A percentile compares a stretch with the other conserved stretches of the same genome.
phyloP scores from a whole-genome alignment of 2,329 filamentous ascomycete genomes.

The Colletotrichum salicis region DNA sequence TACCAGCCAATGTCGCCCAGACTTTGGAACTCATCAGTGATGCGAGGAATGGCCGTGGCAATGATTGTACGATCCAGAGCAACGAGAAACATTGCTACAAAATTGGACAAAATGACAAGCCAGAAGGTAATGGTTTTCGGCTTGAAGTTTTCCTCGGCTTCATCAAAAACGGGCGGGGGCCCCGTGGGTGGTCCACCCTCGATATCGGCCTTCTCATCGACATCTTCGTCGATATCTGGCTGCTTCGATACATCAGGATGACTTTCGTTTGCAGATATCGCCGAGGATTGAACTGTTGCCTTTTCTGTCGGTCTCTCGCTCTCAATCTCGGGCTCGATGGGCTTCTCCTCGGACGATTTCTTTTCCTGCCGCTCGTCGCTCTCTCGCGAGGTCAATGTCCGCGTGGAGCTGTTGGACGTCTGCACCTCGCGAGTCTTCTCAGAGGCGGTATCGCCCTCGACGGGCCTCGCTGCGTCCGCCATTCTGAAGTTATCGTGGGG shows the following conservation, averaged over 20 bases:
- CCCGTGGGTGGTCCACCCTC: slow-evolving; percentile 1
- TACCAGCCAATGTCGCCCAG: slow-evolving; percentile 74
- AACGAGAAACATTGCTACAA: slow-evolving; percentile 66
- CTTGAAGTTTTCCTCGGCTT: slow-evolving; percentile 54
- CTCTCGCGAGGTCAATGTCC: slow-evolving; percentile 26
- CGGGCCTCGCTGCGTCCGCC: slow-evolving; percentile 10
- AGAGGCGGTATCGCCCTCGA: slow-evolving; percentile 3
- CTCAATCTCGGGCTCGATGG: not conserved
- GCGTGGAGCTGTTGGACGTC: slow-evolving; percentile 27
- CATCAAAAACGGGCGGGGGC: slow-evolving; percentile 14
- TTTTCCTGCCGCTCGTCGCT: slow-evolving; percentile 23
- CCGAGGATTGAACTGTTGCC: slow-evolving; percentile 5
- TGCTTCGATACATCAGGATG: slow-evolving; percentile 17
- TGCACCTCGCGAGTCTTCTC: slow-evolving; percentile 4
- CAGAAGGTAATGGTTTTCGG: slow-evolving; percentile 66
- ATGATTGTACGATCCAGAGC: slow-evolving; percentile 69
- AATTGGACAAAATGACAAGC: slow-evolving; percentile 64
- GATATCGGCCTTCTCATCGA: slow-evolving; percentile 27
- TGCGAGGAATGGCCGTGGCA: slow-evolving; percentile 63
- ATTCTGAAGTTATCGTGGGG: slow-evolving; percentile 2
- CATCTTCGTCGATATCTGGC: slow-evolving; percentile 21
- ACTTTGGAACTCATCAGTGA: slow-evolving; percentile 67
- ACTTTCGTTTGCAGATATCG: slow-evolving; percentile 21
- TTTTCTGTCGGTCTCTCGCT: not conserved
- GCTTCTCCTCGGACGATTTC: slow-evolving; percentile 11